Conservation (phyloP, 2,329 filamentous ascomycete genomes). For the Calonectria leucothoes region DNA sequence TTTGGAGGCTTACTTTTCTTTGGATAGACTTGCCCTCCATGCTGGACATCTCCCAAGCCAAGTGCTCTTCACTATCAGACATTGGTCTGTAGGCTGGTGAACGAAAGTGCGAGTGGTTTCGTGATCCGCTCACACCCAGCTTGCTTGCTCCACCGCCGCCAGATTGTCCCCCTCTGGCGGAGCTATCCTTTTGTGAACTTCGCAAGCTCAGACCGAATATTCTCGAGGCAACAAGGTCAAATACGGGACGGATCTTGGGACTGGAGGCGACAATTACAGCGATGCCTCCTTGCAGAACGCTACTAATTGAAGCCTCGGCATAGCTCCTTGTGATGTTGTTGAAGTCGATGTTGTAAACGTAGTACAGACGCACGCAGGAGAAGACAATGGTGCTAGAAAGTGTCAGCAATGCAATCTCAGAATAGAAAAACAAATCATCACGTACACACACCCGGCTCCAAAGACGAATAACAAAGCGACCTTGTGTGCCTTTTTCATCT, state of each 20-base stretch:
- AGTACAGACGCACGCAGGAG: conserved; percentile 27
- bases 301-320: conserved; percentile 13
- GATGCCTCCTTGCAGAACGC: conserved; percentile 21
- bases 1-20: neutral
- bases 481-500: conserved; percentile 21
- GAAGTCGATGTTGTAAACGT: conserved; percentile 24
- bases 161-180: neutral
- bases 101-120: neutral
- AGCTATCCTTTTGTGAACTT: neutral
- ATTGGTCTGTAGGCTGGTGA: neutral
- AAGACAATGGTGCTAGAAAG: conserved; percentile 19
- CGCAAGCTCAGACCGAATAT: conserved; percentile 7
- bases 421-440: neutral
- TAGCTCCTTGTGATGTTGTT: conserved; percentile 19
- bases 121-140: neutral
- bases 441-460: conserved; percentile 20
- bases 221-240: conserved; percentile 9
- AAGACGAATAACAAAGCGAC: conserved; percentile 17
- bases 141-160: neutral
- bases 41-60: conserved; percentile 18
- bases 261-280: conserved; percentile 25
- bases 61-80: conserved; percentile 23
- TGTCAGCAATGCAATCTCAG: neutral
- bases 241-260: conserved; percentile 20
- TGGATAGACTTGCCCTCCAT: neutral